Percentiles rank a stretch among this genome's conserved stretches.
Conservation (phyloP, 2,329 filamentous ascomycete genomes). For the Penicillium digitatum region DNA sequence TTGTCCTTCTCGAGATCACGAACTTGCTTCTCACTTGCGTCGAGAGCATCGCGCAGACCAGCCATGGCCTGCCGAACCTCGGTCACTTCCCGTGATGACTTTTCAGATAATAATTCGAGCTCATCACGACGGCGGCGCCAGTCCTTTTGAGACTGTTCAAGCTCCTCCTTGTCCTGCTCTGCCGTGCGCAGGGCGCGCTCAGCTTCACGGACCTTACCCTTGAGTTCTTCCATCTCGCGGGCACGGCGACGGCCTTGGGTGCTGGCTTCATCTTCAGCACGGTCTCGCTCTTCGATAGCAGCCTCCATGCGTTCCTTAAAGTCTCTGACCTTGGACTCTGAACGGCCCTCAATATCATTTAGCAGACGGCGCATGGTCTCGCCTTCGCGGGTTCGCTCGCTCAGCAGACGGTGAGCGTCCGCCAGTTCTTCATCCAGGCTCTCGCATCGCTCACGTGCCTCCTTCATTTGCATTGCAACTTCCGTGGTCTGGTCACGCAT, state of each 20-base stretch:
- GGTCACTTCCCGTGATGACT: slow-evolving; percentile 66
- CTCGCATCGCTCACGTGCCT: slow-evolving; percentile 75
- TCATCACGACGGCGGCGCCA: slow-evolving; percentile 71
- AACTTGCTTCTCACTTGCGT: slow-evolving; percentile 81
- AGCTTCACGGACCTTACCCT: slow-evolving; percentile 70
- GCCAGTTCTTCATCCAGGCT: slow-evolving; percentile 86
- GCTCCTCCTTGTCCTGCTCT: slow-evolving; percentile 70
- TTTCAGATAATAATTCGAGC: slow-evolving; percentile 66
- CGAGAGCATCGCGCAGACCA: slow-evolving; percentile 73
- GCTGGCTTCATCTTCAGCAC: slow-evolving; percentile 84
- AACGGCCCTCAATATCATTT: slow-evolving; percentile 76
- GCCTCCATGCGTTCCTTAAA: slow-evolving; percentile 85
- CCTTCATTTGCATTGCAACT: slow-evolving; percentile 85
- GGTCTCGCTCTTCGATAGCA: slow-evolving; percentile 88
- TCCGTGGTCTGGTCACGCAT: slow-evolving; percentile 92
- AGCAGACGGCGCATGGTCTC: slow-evolving; percentile 92
- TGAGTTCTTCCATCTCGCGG: slow-evolving; percentile 82
- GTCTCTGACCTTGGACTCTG: slow-evolving; percentile 77
- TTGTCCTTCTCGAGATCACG: slow-evolving; percentile 80
- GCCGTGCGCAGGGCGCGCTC: slow-evolving; percentile 72
- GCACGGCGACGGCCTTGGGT: slow-evolving; percentile 70
- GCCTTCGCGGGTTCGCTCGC: slow-evolving; percentile 82
- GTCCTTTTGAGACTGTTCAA: slow-evolving; percentile 69
- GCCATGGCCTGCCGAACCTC: slow-evolving; percentile 74
- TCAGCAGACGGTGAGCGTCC: slow-evolving; percentile 80